These are phyloP conservation scores for Pyricularia sp. DNA, from an alignment of 2,329 filamentous ascomycete species.

Conservation along the genomic window DNA sequence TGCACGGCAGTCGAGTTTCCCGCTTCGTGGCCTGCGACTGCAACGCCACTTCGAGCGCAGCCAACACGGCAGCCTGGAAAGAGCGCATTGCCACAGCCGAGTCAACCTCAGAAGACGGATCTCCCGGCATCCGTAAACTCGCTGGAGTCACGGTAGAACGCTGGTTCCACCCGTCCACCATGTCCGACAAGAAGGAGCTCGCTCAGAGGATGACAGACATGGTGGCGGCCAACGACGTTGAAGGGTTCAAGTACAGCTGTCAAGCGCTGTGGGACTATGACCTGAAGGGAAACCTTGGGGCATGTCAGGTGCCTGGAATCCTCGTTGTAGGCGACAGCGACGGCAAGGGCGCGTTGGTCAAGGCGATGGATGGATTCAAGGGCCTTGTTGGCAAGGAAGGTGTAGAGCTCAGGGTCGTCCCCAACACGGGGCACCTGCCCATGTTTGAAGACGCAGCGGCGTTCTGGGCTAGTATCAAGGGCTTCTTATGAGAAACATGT, in stretches of 20 bases:
- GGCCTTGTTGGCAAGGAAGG: slow-evolving; percentile 42
- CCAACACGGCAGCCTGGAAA: slow-evolving; percentile 72
- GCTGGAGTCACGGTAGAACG: slow-evolving; percentile 62
- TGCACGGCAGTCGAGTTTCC: slow-evolving; percentile 47
- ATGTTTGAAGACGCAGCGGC: slow-evolving; percentile 68
- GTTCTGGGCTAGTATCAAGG: slow-evolving; percentile 52
- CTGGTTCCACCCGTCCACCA: slow-evolving; percentile 62
- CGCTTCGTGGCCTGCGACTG: slow-evolving; percentile 71
- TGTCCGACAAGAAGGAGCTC: slow-evolving; percentile 32
- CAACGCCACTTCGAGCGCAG: slow-evolving; percentile 60
- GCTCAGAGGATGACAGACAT: slow-evolving; percentile 55
- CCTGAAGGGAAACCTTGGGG: slow-evolving; percentile 45
- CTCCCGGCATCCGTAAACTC: slow-evolving; percentile 52
- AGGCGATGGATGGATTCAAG: slow-evolving; percentile 71
- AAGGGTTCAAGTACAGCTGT: slow-evolving; percentile 59
- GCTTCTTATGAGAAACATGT: slow-evolving; percentile 9
- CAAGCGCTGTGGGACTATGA: slow-evolving; percentile 67
- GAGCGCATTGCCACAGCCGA: slow-evolving; percentile 64
- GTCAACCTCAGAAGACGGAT: slow-evolving; percentile 32
- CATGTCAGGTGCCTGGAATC: slow-evolving; percentile 47
- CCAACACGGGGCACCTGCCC: slow-evolving; percentile 68
- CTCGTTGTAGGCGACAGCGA: slow-evolving; percentile 68
- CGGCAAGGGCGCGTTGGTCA: slow-evolving; percentile 60
- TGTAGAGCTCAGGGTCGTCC: slow-evolving; percentile 54
- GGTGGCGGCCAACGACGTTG: slow-evolving; percentile 58